Evolutionary conservation across 805 yeast genomes (phyloP).

Genomic region (Nakazawaea peltata): DNA sequence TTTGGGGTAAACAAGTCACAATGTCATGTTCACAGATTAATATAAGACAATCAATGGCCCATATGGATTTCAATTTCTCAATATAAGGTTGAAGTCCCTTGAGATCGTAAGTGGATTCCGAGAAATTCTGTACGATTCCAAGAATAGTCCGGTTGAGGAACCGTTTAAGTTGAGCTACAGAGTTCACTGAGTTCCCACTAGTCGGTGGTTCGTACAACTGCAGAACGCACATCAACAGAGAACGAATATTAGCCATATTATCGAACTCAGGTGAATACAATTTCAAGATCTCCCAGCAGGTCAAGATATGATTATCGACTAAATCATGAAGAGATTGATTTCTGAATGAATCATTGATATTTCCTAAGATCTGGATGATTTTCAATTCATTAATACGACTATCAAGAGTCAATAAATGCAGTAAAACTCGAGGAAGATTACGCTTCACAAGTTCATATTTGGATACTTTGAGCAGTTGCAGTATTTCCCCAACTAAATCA

Average conservation of each 20-base stretch:
- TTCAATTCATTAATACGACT: conserved; percentile 38
- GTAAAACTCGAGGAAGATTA: conserved; percentile 45
- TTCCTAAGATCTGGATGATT: conserved; percentile 43
- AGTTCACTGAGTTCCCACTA: conserved; percentile 16
- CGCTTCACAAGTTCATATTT: conserved; percentile 40
- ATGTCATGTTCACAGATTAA: conserved; percentile 44
- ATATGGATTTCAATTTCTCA: conserved; percentile 62
- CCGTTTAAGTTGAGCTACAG: conserved; percentile 23
- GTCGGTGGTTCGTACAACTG: too few species aligned
- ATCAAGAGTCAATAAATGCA: conserved; percentile 47
- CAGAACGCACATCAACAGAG: conserved; percentile 29
- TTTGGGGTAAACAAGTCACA: conserved; percentile 70
- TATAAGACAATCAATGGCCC: conserved; percentile 66
- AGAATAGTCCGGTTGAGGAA: conserved; percentile 53
- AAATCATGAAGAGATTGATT: conserved; percentile 23
- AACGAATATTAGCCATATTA: conserved; percentile 24
- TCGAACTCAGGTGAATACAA: conserved; percentile 24
- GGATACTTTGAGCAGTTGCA: conserved; percentile 37
- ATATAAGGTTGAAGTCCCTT: conserved; percentile 65
- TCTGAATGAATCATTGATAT: conserved; percentile 41
- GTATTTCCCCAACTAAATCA: conserved; percentile 57
- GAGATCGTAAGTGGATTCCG: conserved; percentile 69
- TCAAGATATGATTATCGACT: conserved; percentile 26
- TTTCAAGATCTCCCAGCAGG: conserved; percentile 38
- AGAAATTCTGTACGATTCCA: conserved; percentile 71